Evolutionary conservation across 1,284 basidiomycete species (phyloP), one percentile per base, ranked within the genome.

Genomic region (Ustilago sp.): DNA sequence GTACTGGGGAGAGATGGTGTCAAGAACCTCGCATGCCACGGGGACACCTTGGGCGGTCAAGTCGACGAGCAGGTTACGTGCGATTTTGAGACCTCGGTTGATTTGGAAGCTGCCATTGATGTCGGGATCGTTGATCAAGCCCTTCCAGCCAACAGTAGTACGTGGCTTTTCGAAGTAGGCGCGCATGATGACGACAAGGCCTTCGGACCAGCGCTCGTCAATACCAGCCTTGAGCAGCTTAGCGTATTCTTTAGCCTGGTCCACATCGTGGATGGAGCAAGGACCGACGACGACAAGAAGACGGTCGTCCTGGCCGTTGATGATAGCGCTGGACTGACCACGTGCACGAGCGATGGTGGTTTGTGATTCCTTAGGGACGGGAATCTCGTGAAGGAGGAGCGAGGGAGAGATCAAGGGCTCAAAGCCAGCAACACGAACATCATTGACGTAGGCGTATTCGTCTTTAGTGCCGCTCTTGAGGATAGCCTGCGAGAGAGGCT

Each of bases 41-140:
- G 96, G 95, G 9, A 99, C 88, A 61, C 96, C 96, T 50, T 93
- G 88, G 74, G 93, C 89, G 43, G 94, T 94, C 70, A 99, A 89
- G 83, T 97, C 94, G 80, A 94, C 92, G 53, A 99, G 91, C 38
- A 99, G 89, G 81, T 94, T 91, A 62, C 97, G 91, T 0, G 94
- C 94, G 63, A 92, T 90, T 67, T 78, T 79, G 56, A 85, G 78
- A 31, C 96, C 96, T 85, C 94, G 94, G 91, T 99, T 99, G 87
- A 99, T 99, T 85, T 95, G 91, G 92, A 93, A 99, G 61, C 93
- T 91, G 65, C 93, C 94, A 86, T 97, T 93, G 86, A 98, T 92
- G 85, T 94, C 92, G 2, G 94, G 95, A 88, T 96, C 84, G 70
- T 86, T 86, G 83, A 88, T 88, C 34, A 88, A 83, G 39, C 93